A percentile compares a stretch with the other conserved stretches of the same genome.
Conservation (phyloP, 2,329 filamentous ascomycete species). For the Xylaria sp. region DNA sequence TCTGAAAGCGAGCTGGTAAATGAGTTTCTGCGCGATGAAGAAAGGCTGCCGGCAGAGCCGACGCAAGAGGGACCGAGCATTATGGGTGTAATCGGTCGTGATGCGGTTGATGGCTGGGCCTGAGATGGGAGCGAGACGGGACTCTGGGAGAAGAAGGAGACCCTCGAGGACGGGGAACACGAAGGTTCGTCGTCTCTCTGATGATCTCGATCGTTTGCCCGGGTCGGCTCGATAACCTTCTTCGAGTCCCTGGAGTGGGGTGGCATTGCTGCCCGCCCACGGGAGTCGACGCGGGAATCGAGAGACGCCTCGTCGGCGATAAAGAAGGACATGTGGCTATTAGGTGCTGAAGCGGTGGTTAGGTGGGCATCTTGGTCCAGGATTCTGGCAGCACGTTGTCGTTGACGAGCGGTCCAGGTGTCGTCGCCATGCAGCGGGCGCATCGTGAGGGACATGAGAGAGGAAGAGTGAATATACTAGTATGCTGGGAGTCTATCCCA, state of each 20-base stretch:
- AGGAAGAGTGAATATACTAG: conserved; percentile 8
- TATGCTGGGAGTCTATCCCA: conserved; percentile 22
- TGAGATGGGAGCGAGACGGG: conserved; percentile 48
- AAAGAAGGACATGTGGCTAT: conserved; percentile 63
- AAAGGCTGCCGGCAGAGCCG: conserved; percentile 59
- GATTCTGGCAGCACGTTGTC: conserved; percentile 55
- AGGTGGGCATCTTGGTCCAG: conserved; percentile 44
- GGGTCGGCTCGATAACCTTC: conserved; percentile 43
- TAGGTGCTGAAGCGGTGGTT: conserved; percentile 50
- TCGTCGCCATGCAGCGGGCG: conserved; percentile 60
- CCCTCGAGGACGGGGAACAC: conserved; percentile 49
- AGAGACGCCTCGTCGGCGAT: conserved; percentile 63
- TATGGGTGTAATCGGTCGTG: conserved; percentile 60
- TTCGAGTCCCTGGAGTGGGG: conserved; percentile 50
- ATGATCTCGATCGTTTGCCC: conserved; percentile 43
- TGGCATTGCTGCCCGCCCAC: conserved; percentile 49
- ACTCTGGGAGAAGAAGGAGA: conserved; percentile 50
- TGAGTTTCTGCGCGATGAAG: conserved; percentile 63
- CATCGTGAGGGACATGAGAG: conserved; percentile 51
- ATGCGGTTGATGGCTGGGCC: conserved; percentile 50
- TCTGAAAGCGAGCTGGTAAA: conserved; percentile 62
- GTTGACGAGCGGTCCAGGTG: conserved; percentile 54
- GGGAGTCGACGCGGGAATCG: conserved; percentile 50
- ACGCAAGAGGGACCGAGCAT: conserved; percentile 56
- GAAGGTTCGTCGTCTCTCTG: conserved; percentile 35